Base-by-base conservation (phyloP, 148 eudicot genomes). In the Pouteria glomerata region DNA sequence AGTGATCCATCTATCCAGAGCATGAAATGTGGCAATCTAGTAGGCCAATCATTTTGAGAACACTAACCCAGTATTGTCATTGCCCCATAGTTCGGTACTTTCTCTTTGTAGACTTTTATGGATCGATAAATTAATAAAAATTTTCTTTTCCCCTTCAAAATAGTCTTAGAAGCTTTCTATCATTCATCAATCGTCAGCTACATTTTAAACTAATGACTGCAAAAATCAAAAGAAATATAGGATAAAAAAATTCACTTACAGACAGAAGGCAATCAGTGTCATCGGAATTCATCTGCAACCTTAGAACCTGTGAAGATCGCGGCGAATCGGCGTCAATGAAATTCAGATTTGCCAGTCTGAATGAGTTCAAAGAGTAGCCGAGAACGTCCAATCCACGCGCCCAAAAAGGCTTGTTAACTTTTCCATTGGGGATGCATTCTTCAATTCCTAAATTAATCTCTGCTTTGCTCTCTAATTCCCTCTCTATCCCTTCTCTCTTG, bases 311-410 rank as follows among this genome's bases (percentile, higher is more conserved):
- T 0, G 98, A 84, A 7, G 37, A 33, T 26, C 91, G 78, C 0
- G 81, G 76, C 7, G 79, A 80, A 11, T 18, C 71, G 0, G 77
- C 74, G 42, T 84, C 90, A 29, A 34, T 48, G 60, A 93, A 93
- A 1, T 60, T 42, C 75, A 91, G 51, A 76, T 91, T 85, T 1
- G 86, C 41, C 69, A 91, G 62, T 53, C 97, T 71, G 7, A 93
- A 78, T 1, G 97, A 83, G 62, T 91, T 93, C 75, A 93, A 63
- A 1, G 97, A 87, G 81, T 93, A 93, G 13, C 97, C 97, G 13
- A 93, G 75, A 89, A 91, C 83, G 65, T 91, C 87, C 42, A 83
- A 72, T 7, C 97, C 98, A 35, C 92, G 87, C 0, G 95, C 86
- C 97, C 98, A 93, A 30, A 93, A 83, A n/a, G 95, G 90, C 76